A percentile compares a stretch with the other conserved stretches of the same genome.
Conservation (phyloP, 306 rosid genomes). For the Sophora flavescens region DNA sequence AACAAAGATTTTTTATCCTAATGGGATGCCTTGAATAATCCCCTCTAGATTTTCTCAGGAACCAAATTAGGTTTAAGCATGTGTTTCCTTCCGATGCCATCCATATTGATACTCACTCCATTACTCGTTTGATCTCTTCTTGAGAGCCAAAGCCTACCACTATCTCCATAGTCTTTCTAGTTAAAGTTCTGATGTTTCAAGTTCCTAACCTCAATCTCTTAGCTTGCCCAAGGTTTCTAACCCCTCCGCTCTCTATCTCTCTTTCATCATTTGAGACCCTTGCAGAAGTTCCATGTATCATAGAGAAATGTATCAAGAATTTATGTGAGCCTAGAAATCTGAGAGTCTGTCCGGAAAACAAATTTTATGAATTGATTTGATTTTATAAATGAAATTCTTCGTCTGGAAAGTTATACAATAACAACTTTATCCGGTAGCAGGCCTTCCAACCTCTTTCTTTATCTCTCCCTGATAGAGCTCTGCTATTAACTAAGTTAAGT, state of each 20-base stretch:
- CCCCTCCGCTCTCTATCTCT: neutral
- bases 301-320: slow-evolving; percentile 16
- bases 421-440: neutral
- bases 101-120: too few species aligned
- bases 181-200: neutral
- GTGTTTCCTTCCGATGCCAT: too few species aligned
- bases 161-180: neutral
- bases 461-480: too few species aligned
- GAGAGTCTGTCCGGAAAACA: slow-evolving; percentile 18
- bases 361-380: slow-evolving; percentile 22
- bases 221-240: neutral
- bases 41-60: slow-evolving; percentile 7
- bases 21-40: neutral
- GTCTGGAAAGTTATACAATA: slow-evolving; percentile 9
- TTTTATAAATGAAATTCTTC: slow-evolving; percentile 1
- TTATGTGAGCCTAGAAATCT: slow-evolving; percentile 8
- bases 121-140: too few species aligned
- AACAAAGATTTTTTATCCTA: neutral
- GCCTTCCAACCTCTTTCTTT: too few species aligned
- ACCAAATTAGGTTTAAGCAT: neutral
- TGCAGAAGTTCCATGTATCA: slow-evolving; percentile 3
- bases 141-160: neutral
- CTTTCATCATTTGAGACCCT: neutral
- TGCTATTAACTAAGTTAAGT: too few species aligned
- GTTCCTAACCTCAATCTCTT: neutral